Conservation (phyloP, 371 early-diverging fungal genomes). For the Dichotomocladium elegans region DNA sequence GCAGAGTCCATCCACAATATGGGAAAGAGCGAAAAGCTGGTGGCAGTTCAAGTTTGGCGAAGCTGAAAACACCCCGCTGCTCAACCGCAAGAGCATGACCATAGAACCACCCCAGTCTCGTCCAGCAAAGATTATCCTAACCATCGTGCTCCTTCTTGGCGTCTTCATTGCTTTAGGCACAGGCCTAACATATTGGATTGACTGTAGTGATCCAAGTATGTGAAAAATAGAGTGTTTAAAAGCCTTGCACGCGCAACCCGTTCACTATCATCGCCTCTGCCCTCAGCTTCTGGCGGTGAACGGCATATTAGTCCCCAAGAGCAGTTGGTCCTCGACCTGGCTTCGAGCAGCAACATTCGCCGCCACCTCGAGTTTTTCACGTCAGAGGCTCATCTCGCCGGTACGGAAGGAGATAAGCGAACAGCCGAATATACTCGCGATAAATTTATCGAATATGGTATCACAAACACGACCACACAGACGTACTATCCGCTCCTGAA, state of each 20-base stretch:
- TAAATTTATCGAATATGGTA: conserved; percentile 46
- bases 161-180: conserved; percentile 14
- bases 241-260: background rate
- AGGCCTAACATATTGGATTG: conserved; percentile 9
- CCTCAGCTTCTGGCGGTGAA: background rate
- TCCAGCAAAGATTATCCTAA: conserved; percentile 14
- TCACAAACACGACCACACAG: conserved; percentile 44
- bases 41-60: conserved; percentile 3
- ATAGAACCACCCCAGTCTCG: conserved; percentile 31
- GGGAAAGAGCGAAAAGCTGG: conserved; percentile 9
- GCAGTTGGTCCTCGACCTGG: conserved; percentile 11
- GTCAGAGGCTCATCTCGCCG: conserved; percentile 51
- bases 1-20: background rate
- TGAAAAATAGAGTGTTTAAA: background rate
- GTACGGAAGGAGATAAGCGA: conserved; percentile 30
- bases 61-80: conserved; percentile 26
- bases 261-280: background rate
- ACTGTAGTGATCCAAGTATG: conserved; percentile 3
- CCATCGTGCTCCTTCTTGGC: conserved; percentile 15
- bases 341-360: conserved; percentile 22
- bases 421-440: conserved; percentile 58
- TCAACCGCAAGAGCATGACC: conserved; percentile 34
- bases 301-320: conserved; percentile 3
- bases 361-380: conserved; percentile 43
- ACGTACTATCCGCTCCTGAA: conserved; percentile 62